Evolutionary conservation across 805 yeast species (phyloP).

Genomic region (Candida silvicultrix): DNA sequence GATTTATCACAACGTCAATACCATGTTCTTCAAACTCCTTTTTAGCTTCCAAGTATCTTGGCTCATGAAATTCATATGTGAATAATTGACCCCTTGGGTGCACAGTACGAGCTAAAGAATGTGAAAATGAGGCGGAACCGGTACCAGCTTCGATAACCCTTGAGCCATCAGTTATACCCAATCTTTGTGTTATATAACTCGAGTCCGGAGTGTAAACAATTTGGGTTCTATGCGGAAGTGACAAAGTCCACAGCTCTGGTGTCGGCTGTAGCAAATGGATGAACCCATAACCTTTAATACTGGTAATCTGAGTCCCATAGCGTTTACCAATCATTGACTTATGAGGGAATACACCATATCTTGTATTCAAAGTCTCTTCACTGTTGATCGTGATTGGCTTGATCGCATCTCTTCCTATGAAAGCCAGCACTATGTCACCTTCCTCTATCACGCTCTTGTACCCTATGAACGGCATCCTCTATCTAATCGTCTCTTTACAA

Average conservation of each 20-base stretch:
- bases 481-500: too few species aligned
- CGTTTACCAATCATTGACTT: conserved; percentile 70
- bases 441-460: conserved; percentile 69
- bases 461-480: conserved; percentile 29
- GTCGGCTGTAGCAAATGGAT: conserved; percentile 86
- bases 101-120: conserved; percentile 81
- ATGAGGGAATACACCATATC: conserved; percentile 90
- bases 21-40: conserved; percentile 73
- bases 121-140: conserved; percentile 94
- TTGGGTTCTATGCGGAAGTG: conserved; percentile 95
- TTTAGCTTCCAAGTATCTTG: conserved; percentile 73
- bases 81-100: conserved; percentile 50
- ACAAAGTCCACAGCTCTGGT: conserved; percentile 94
- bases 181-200: conserved; percentile 78
- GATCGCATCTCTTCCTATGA: conserved; percentile 73
- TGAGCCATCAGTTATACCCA: conserved; percentile 67
- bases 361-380: conserved; percentile 67
- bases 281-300: conserved; percentile 73
- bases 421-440: conserved; percentile 83
- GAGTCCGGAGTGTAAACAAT: conserved; percentile 96
- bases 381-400: conserved; percentile 62
- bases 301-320: conserved; percentile 82
- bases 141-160: conserved; percentile 95
- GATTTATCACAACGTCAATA: conserved; percentile 66
- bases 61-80: conserved; percentile 89